Percentiles rank a stretch among this genome's conserved stretches.
phyloP scores from a whole-genome alignment of 441 rosid genomes.

The Euphorbia celastroides region DNA sequence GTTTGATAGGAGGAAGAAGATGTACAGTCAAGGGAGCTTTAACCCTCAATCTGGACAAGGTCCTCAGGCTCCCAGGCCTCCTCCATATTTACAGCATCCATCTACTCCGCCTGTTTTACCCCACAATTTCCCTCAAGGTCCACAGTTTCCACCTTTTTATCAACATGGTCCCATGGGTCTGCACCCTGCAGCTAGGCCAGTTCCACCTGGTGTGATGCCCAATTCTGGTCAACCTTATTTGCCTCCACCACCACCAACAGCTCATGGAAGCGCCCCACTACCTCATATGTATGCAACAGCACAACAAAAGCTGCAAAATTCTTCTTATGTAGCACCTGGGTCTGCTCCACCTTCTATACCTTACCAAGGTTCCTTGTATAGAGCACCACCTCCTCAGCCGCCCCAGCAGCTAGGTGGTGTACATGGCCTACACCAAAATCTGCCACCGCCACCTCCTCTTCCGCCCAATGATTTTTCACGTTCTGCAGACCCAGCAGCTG shows the following conservation, averaged over 20 bases:
- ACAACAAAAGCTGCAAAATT: slow-evolving; percentile 24
- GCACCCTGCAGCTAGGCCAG: slow-evolving; percentile 25
- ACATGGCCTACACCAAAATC: slow-evolving; percentile 26
- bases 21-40: slow-evolving; percentile 39
- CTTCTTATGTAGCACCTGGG: slow-evolving; percentile 26
- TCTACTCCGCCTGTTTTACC: slow-evolving; percentile 22
- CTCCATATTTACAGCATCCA: slow-evolving; percentile 28
- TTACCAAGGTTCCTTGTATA: slow-evolving; percentile 29
- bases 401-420: slow-evolving; percentile 22
- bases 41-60: slow-evolving; percentile 35
- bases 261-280: slow-evolving; percentile 24
- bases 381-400: slow-evolving; percentile 26
- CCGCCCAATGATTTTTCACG: slow-evolving; percentile 21
- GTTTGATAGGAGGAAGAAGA: slow-evolving; percentile 11
- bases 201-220: slow-evolving; percentile 25
- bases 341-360: slow-evolving; percentile 26
- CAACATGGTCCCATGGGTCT: slow-evolving; percentile 32
- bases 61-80: slow-evolving; percentile 30
- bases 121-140: slow-evolving; percentile 26
- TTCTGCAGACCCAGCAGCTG: slow-evolving; percentile 20
- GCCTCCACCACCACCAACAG: slow-evolving; percentile 20
- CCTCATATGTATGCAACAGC: slow-evolving; percentile 23
- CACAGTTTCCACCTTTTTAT: slow-evolving; percentile 21
- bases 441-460: slow-evolving; percentile 21
- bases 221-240: slow-evolving; percentile 29